Conservation (phyloP, 202 grass and related monocot genomes). For the Brachypodium distachyon region DNA sequence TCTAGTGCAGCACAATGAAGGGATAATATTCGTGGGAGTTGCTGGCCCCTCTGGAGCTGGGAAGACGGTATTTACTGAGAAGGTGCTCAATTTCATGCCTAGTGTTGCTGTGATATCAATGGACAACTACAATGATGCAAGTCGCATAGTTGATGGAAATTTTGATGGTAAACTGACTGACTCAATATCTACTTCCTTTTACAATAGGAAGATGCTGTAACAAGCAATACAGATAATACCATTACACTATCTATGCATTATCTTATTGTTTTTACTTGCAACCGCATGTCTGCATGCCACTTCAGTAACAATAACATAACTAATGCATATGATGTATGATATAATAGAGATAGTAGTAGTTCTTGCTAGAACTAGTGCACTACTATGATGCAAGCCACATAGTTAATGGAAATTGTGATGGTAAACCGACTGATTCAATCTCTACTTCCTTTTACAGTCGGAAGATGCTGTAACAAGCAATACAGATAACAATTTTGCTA, state of each 20-base stretch:
- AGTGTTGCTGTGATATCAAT: slow-evolving; percentile 87
- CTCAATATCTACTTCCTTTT: neutral
- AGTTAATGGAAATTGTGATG: slow-evolving; percentile 91
- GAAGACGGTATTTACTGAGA: slow-evolving; percentile 96
- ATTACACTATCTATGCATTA: neutral
- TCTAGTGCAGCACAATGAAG: slow-evolving; percentile 71
- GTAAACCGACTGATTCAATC: slow-evolving; percentile 26
- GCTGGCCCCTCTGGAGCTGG: slow-evolving; percentile 90
- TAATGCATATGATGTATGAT: neutral
- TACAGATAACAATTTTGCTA: no score
- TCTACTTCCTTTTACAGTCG: neutral
- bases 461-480: neutral
- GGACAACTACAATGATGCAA: slow-evolving; percentile 95
- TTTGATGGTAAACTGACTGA: slow-evolving; percentile 67
- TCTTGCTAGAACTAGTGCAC: no score
- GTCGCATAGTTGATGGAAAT: slow-evolving; percentile 85
- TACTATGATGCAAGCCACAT: slow-evolving; percentile 86
- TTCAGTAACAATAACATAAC: neutral
- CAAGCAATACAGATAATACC: neutral
- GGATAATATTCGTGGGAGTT: slow-evolving; percentile 82
- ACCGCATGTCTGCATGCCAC: slow-evolving; percentile 1
- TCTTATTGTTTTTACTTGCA: slow-evolving; percentile 10
- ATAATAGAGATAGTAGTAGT: neutral
- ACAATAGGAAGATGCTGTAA: neutral
- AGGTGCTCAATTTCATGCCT: slow-evolving; percentile 94